Percentiles rank a stretch among this genome's conserved stretches.
These are phyloP conservation scores for Metschnikowia bowlesiae DNA, from an alignment of 805 yeast species.

Conservation along the genomic window DNA sequence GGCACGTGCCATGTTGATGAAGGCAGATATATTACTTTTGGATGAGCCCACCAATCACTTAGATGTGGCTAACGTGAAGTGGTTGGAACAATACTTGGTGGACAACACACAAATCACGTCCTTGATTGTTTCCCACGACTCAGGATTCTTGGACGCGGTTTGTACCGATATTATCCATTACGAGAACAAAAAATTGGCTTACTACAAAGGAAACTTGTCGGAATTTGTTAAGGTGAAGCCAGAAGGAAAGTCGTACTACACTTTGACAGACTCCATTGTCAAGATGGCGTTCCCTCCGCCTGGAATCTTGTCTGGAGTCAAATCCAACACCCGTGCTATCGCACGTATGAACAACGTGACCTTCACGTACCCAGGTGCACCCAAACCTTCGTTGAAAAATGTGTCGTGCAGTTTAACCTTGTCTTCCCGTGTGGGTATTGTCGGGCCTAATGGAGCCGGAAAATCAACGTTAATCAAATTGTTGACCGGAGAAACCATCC, in stretches of 20 bases:
- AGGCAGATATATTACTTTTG: constrained; percentile 87
- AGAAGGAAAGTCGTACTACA: constrained; percentile 93
- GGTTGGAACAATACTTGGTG: constrained; percentile 86
- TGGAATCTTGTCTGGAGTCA: constrained; percentile 95
- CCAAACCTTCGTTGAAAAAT: constrained; percentile 71
- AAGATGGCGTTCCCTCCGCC: constrained; percentile 99
- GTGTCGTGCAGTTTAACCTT: constrained; percentile 89
- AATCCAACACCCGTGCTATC: constrained; percentile 90
- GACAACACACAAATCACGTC: constrained; percentile 87
- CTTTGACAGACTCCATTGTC: constrained; percentile 86
- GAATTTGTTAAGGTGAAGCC: constrained; percentile 90
- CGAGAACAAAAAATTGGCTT: constrained; percentile 89
- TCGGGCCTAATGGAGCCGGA: constrained; percentile 99
- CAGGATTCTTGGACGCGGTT: constrained; percentile 91
- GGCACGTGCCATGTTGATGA: constrained; percentile 98
- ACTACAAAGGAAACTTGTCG: constrained; percentile 93
- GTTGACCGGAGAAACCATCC: constrained; percentile 86
- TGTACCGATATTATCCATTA: constrained; percentile 97
- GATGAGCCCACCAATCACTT: constrained; percentile 99
- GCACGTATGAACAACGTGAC: constrained; percentile 83
- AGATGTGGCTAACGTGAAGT: constrained; percentile 88
- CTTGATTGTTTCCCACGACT: constrained; percentile 94
- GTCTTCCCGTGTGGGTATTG: constrained; percentile 93
- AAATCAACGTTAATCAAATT: constrained; percentile 92
- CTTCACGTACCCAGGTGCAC: constrained; percentile 84